Evolutionary conservation across 768 basidiomycete species (phyloP).

Genomic region (Tricholoma bakamatsutake): DNA sequence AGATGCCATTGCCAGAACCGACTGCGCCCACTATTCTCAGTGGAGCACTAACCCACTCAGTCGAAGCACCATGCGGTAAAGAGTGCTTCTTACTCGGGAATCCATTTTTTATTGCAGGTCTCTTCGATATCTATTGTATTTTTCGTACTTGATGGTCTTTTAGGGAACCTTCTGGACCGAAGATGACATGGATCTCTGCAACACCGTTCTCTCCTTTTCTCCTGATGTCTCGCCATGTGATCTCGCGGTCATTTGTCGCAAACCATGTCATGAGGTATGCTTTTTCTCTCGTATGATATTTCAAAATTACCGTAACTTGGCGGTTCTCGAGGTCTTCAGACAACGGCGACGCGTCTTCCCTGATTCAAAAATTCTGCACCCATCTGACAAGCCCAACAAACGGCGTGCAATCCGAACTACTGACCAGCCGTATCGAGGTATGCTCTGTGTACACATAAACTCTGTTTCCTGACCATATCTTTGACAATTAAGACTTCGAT

Average conservation of each 20-base stretch:
- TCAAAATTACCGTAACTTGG: neutral
- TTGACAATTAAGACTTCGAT: conserved; percentile 9
- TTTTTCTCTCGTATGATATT: neutral
- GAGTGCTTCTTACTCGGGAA: conserved; percentile 26
- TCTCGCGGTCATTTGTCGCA: conserved; percentile 46
- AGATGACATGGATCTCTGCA: conserved; percentile 33
- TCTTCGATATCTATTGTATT: neutral
- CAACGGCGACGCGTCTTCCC: conserved; percentile 18
- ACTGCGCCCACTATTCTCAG: conserved; percentile 19
- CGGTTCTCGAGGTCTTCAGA: conserved; percentile 18
- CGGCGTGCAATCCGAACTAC: neutral
- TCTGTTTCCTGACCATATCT: neutral
- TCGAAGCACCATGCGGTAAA: conserved; percentile 22
- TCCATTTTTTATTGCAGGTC: conserved; percentile 11
- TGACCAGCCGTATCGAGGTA: conserved; percentile 10
- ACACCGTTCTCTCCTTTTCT: conserved; percentile 32
- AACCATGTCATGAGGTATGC: conserved; percentile 56
- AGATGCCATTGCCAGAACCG: conserved; percentile 22
- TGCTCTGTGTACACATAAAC: neutral
- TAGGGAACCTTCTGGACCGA: conserved; percentile 30
- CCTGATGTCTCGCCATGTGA: conserved; percentile 48
- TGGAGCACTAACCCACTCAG: conserved; percentile 11
- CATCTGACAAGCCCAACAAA: conserved; percentile 3
- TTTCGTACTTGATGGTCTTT: conserved; percentile 1
- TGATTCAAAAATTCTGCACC: conserved; percentile 8